Evolutionary conservation across 306 rosid species (phyloP).

Genomic region (Sicyos edulis): DNA sequence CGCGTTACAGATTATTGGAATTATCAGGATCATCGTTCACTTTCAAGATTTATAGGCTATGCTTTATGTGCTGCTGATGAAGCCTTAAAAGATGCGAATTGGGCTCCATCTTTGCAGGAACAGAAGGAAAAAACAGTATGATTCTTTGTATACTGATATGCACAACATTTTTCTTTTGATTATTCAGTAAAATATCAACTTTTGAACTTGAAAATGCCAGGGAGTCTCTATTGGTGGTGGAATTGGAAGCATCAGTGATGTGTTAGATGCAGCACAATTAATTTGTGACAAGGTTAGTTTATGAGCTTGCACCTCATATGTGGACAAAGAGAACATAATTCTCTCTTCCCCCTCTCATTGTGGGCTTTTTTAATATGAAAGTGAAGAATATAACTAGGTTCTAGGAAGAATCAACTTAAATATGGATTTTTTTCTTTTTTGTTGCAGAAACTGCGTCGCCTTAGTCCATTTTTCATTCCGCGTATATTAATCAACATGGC

Average conservation of each 20-base stretch:
- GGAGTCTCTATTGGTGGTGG: constrained; percentile 96
- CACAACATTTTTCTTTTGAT: constrained; percentile 12
- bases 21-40: constrained; percentile 68
- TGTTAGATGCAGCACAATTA: constrained; percentile 76
- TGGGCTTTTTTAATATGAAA: neutral
- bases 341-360: neutral
- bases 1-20: constrained; percentile 20
- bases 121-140: constrained; percentile 79
- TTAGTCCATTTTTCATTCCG: constrained; percentile 94
- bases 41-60: constrained; percentile 81
- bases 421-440: neutral
- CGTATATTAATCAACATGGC: constrained; percentile 96
- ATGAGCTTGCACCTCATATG: neutral
- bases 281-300: constrained; percentile 72
- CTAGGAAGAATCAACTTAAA: constrained; percentile 12
- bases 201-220: constrained; percentile 40
- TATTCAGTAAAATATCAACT: constrained; percentile 19
- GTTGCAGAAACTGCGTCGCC: constrained; percentile 80
- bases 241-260: constrained; percentile 79
- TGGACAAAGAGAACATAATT: constrained; percentile 2
- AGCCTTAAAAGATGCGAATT: constrained; percentile 83
- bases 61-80: constrained; percentile 95
- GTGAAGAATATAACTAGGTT: constrained; percentile 10
- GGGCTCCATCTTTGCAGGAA: constrained; percentile 68
- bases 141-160: constrained; percentile 18